A percentile compares a stretch with the other conserved stretches of the same genome.
These are phyloP conservation scores for Populus tomentosa DNA, from an alignment of 441 rosid genomes.

Conservation along the genomic window DNA sequence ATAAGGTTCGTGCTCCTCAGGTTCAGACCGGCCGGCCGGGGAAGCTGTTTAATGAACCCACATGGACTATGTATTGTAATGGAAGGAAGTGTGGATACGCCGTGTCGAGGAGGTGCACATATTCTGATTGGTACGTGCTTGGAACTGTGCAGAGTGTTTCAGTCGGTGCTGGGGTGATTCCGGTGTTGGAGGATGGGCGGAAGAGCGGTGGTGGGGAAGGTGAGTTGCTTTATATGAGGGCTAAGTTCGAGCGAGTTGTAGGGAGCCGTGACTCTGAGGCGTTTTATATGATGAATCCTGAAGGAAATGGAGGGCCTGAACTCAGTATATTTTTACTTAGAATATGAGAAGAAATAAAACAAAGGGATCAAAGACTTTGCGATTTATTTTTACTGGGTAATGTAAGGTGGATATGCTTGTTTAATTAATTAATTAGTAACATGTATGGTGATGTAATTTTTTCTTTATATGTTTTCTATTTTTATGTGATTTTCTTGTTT, in stretches of 20 bases:
- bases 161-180: slow-evolving; percentile 84
- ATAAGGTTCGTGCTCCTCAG: slow-evolving; percentile 26
- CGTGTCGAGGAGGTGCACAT: slow-evolving; percentile 50
- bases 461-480: background rate
- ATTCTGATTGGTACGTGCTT: slow-evolving; percentile 69
- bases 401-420: slow-evolving; percentile 11
- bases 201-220: slow-evolving; percentile 45
- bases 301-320: slow-evolving; percentile 83
- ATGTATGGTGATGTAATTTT: background rate
- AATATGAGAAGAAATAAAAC: slow-evolving; percentile 23
- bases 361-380: background rate
- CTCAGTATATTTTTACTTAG: slow-evolving; percentile 85
- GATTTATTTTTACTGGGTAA: background rate
- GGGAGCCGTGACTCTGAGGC: slow-evolving; percentile 96
- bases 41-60: slow-evolving; percentile 59
- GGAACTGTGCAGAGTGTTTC: slow-evolving; percentile 66
- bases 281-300: slow-evolving; percentile 92
- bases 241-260: slow-evolving; percentile 76
- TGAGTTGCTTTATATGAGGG: slow-evolving; percentile 87
- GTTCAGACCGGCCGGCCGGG: slow-evolving; percentile 11
- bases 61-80: slow-evolving; percentile 84
- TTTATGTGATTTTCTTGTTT: background rate
- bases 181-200: slow-evolving; percentile 47
- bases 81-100: slow-evolving; percentile 82
- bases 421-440: slow-evolving; percentile 1